Conservation (phyloP, 768 basidiomycete species). For the Phallus indusiatus region DNA sequence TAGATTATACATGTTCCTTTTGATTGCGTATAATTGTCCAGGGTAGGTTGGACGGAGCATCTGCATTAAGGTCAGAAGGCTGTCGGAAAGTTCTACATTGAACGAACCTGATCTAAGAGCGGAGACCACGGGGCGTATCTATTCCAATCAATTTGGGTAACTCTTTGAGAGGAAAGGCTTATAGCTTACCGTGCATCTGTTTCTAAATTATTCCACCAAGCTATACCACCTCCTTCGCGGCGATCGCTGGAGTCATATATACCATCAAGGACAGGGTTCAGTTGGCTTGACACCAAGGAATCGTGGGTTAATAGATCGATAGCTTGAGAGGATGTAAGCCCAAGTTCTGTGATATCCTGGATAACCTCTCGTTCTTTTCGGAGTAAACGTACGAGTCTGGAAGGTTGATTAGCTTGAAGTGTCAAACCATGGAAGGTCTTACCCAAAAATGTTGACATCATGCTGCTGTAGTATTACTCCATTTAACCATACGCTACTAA, state of each 20-base stretch:
- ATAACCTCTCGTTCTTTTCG: conserved; percentile 63
- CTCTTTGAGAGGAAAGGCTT: conserved; percentile 12
- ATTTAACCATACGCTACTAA: conserved; percentile 70
- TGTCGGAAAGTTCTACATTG: neutral
- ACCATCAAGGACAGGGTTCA: conserved; percentile 49
- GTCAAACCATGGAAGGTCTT: conserved; percentile 11
- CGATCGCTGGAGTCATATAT: conserved; percentile 91
- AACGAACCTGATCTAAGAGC: conserved; percentile 39
- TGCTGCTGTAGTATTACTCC: conserved; percentile 51
- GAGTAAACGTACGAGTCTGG: conserved; percentile 57
- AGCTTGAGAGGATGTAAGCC: conserved; percentile 54
- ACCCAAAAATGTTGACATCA: conserved; percentile 66
- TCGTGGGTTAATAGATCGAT: conserved; percentile 66
- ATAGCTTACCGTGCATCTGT: conserved; percentile 57
- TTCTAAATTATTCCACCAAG: conserved; percentile 86
- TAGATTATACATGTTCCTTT: conserved; percentile 75
- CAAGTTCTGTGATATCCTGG: conserved; percentile 46
- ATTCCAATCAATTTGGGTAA: conserved; percentile 1
- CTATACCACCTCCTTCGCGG: conserved; percentile 60
- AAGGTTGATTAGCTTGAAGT: neutral
- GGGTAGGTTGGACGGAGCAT: conserved; percentile 73
- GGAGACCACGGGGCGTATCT: conserved; percentile 47
- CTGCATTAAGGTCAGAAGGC: conserved; percentile 24
- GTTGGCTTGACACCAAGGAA: conserved; percentile 41
- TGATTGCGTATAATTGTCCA: conserved; percentile 67